Evolutionary conservation across 2,329 filamentous ascomycete species (phyloP).

Genomic region (Alternaria alternata): DNA sequence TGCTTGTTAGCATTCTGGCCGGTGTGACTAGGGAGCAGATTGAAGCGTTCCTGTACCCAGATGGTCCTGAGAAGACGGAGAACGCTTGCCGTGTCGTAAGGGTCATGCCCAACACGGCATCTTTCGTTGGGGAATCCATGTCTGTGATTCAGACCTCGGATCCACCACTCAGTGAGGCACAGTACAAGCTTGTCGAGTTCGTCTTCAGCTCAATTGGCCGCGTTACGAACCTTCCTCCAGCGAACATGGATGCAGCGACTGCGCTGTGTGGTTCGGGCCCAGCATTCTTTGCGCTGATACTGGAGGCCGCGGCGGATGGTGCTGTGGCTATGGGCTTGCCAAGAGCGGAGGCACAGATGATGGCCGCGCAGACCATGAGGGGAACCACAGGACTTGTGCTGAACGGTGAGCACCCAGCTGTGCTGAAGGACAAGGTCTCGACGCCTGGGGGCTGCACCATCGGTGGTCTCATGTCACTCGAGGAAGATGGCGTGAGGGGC

Average conservation of each 20-base stretch:
- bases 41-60: conserved; percentile 67
- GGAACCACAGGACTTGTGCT: conserved; percentile 75
- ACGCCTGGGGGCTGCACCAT: conserved; percentile 83
- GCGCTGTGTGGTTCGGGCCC: conserved; percentile 78
- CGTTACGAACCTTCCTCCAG: conserved; percentile 71
- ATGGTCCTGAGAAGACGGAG: conserved; percentile 54
- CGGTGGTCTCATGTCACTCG: conserved; percentile 74
- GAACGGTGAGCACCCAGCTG: conserved; percentile 75
- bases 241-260: conserved; percentile 75
- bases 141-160: conserved; percentile 73
- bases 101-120: conserved; percentile 86
- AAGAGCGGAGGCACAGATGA: conserved; percentile 73
- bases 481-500: conserved; percentile 75
- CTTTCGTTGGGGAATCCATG: conserved; percentile 81
- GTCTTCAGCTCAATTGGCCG: conserved; percentile 79
- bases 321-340: conserved; percentile 82
- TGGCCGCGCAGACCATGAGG: conserved; percentile 82
- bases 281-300: conserved; percentile 77
- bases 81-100: conserved; percentile 72
- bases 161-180: conserved; percentile 64
- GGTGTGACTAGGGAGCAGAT: conserved; percentile 77
- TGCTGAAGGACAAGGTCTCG: conserved; percentile 77
- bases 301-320: conserved; percentile 79
- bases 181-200: conserved; percentile 71
- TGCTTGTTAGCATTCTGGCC: conserved; percentile 82